Conservation (phyloP, 2,329 filamentous ascomycete genomes). For the Zymoseptoria tritici region DNA sequence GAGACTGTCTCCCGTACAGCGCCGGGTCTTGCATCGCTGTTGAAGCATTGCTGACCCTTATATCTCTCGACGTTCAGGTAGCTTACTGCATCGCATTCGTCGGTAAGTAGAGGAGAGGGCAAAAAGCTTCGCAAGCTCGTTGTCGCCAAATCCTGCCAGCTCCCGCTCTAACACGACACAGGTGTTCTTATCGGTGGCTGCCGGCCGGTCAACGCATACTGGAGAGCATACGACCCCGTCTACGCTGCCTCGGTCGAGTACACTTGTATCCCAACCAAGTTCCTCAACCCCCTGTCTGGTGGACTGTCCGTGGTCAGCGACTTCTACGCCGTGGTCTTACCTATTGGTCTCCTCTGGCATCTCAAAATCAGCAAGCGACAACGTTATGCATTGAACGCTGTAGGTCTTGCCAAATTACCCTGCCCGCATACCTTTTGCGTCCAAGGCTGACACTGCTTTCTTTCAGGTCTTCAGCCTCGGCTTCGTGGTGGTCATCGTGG, state of each 20-base stretch:
- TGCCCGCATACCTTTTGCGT: too few species aligned
- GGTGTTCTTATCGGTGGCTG: conserved; percentile 21
- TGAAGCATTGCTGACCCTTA: too few species aligned
- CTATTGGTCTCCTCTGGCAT: conserved; percentile 38
- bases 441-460: too few species aligned
- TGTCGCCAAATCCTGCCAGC: too few species aligned
- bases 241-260: conserved; percentile 26
- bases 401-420: conserved; percentile 12
- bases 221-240: conserved; percentile 29
- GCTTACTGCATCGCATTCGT: too few species aligned
- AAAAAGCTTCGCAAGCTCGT: too few species aligned
- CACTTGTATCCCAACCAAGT: conserved; percentile 32
- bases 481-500: conserved; percentile 26
- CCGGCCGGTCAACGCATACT: conserved; percentile 34
- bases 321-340: conserved; percentile 34
- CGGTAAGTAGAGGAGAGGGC: too few species aligned
- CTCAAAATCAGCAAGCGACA: conserved; percentile 37
- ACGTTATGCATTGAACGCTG: conserved; percentile 38
- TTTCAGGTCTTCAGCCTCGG: conserved; percentile 6
- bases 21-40: too few species aligned
- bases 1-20: too few species aligned
- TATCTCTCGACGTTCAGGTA: too few species aligned
- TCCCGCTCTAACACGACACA: too few species aligned
- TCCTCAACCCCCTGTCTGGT: conserved; percentile 32
- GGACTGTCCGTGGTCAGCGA: conserved; percentile 35